Evolutionary conservation across 1,139 yeast genomes (phyloP), one percentile per base, ranked within the genome.

Genomic region (Hanseniaspora sp.): DNA sequence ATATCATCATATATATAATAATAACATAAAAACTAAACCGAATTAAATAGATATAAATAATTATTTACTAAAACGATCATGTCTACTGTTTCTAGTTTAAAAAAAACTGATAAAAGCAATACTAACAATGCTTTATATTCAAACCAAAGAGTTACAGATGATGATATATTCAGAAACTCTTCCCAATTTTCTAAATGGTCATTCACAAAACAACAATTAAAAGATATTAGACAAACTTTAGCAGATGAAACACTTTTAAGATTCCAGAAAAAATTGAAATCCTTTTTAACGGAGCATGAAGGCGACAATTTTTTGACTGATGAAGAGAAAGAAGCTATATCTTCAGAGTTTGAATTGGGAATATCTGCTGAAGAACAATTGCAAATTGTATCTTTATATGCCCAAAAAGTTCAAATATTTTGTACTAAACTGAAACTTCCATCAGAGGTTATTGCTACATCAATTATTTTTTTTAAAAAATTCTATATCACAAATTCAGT

Each of bases 101-200:
- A 37, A 28, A 42, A 7, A 31, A 18, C 38, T 3, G 7, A 43
- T 8, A 18, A 23, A 9, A 18, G 42, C 8, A 28, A 2, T 11
- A n/a, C n/a, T 34, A 9, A 7, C 33, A 44, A 39, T 33, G 18
- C 31, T 40, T 60, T 61, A 33, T 59, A 60, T 28, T 56, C 60
- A 12, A 60, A 60, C 55, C 60, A 64, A 41, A 67, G 74, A 55
- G 69, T 79, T 6, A 67, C 83, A 1, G 83, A 79, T 59, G 97
- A 92, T 67, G 97, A 90, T 59, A 70, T 92, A 48, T 92, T 86
- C 67, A 76, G 97, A 55, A 76, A 88, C 52, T 86, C 96, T 6
- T 77, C 94, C 0, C 98, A 92, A 69, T 92, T 75, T 65, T 74
- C 83, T 55, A 58, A 79, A 23, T 92, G 98, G 98, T 88, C 96